Conservation (phyloP, 129 eudicot genomes). For the Pittosporum tobira region DNA sequence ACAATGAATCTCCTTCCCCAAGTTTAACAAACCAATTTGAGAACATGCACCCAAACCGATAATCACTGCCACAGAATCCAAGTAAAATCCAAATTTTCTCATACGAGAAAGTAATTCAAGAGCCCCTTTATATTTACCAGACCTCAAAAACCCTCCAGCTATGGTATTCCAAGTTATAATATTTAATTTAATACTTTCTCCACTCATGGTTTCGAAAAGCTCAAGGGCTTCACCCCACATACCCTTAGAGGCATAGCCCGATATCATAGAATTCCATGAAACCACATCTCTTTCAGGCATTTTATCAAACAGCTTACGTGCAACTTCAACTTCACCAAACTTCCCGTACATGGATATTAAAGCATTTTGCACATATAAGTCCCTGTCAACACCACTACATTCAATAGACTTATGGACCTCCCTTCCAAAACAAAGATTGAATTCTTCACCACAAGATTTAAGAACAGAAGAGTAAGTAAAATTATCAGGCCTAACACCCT, state of each 20-base stretch:
- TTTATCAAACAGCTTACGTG: slow-evolving; percentile 36
- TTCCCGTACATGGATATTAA: slow-evolving; percentile 53
- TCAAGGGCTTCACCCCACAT: slow-evolving; percentile 47
- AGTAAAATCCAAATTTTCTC: slow-evolving; percentile 16
- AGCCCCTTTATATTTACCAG: slow-evolving; percentile 27
- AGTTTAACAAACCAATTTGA: slow-evolving; percentile 22
- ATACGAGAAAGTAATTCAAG: slow-evolving; percentile 32
- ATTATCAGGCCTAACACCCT: slow-evolving; percentile 39
- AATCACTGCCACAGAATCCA: slow-evolving; percentile 42
- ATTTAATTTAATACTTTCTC: slow-evolving; percentile 24
- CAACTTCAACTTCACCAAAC: slow-evolving; percentile 41
- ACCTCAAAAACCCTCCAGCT: slow-evolving; percentile 46
- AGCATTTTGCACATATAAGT: slow-evolving; percentile 51
- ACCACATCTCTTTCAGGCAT: slow-evolving; percentile 39
- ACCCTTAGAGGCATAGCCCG: slow-evolving; percentile 35
- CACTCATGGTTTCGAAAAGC: slow-evolving; percentile 34
- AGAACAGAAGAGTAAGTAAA: slow-evolving; percentile 59
- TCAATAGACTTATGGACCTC: slow-evolving; percentile 34
- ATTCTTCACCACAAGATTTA: slow-evolving; percentile 52
- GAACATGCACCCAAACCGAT: slow-evolving; percentile 52
- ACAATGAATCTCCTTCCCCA: slow-evolving; percentile 46
- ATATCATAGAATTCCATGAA: slow-evolving; percentile 57
- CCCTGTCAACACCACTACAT: slow-evolving; percentile 20
- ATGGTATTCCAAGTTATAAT: slow-evolving; percentile 45
- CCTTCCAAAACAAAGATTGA: slow-evolving; percentile 38